phyloP scores from a whole-genome alignment of 2,329 filamentous ascomycete species.

The Fusarium sp. region DNA sequence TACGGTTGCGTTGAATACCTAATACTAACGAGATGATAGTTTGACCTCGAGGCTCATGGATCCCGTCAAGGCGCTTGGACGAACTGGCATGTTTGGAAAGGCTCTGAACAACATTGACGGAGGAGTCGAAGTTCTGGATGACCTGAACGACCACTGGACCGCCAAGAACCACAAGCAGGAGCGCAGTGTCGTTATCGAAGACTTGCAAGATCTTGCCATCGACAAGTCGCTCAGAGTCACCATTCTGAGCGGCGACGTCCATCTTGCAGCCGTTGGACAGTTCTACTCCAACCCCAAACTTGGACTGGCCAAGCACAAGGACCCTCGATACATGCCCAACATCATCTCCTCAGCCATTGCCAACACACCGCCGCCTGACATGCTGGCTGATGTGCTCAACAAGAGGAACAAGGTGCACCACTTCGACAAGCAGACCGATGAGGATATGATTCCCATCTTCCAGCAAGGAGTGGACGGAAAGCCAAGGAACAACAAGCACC shows the following conservation, averaged over 20 bases:
- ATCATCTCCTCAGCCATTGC: constrained; percentile 94
- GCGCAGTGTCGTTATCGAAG: constrained; percentile 86
- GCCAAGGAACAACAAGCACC: constrained; percentile 87
- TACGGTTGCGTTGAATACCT: not conserved
- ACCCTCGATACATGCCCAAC: constrained; percentile 97
- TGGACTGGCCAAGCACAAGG: constrained; percentile 83
- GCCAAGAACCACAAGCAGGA: constrained; percentile 94
- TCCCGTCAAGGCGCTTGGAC: constrained; percentile 88
- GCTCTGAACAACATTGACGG: constrained; percentile 92
- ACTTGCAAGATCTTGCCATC: constrained; percentile 91
- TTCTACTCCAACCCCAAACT: constrained; percentile 94
- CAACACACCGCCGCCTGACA: constrained; percentile 87
- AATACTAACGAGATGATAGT: constrained; percentile 58
- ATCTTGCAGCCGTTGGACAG: constrained; percentile 90
- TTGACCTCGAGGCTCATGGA: constrained; percentile 89
- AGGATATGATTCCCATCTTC: constrained; percentile 97
- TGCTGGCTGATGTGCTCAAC: constrained; percentile 92
- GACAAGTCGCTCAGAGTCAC: constrained; percentile 94
- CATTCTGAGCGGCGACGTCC: constrained; percentile 93
- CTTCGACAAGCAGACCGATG: constrained; percentile 83
- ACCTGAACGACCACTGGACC: constrained; percentile 97
- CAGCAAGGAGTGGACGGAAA: constrained; percentile 89
- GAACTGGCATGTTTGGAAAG: constrained; percentile 81
- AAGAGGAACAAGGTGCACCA: constrained; percentile 87
- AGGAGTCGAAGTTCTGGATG: constrained; percentile 90